These are phyloP conservation scores for Protomyces arabidopsidicola DNA, from an alignment of 1,139 yeast genomes.

Conservation along the genomic window DNA sequence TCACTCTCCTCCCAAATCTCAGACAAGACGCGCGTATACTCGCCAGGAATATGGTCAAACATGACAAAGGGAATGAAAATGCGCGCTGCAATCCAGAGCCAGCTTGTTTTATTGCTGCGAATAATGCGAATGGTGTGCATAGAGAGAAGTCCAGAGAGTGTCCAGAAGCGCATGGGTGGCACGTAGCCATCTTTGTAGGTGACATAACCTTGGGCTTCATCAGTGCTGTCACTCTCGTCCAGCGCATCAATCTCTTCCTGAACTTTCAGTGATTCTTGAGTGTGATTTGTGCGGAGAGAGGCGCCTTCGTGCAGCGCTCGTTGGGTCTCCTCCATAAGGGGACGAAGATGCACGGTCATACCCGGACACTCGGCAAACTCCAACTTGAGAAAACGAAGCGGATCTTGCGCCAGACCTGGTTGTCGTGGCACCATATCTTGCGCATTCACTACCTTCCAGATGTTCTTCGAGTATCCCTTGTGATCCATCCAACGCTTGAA, in stretches of 20 bases:
- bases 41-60: conserved; percentile 21
- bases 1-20: conserved; percentile 14
- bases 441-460: conserved; percentile 21
- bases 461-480: neutral
- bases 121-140: conserved; percentile 5
- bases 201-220: neutral
- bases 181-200: conserved; percentile 10
- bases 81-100: conserved; percentile 25
- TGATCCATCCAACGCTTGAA: conserved; percentile 17
- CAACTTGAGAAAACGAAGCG: neutral
- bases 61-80: conserved; percentile 17
- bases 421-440: conserved; percentile 25
- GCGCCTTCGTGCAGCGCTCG: neutral
- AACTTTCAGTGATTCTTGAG: too few relatives aligned
- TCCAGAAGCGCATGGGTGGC: conserved; percentile 22
- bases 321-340: conserved; percentile 1
- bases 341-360: conserved; percentile 8
- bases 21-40: conserved; percentile 10
- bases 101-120: conserved; percentile 2
- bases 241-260: neutral
- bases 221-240: conserved; percentile 2
- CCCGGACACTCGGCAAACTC: conserved; percentile 25
- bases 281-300: neutral
- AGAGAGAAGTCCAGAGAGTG: conserved; percentile 17
- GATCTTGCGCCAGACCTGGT: conserved; percentile 9